These are phyloP conservation scores for Salix caprea DNA, from an alignment of 345 rosid species.

Conservation along the genomic window DNA sequence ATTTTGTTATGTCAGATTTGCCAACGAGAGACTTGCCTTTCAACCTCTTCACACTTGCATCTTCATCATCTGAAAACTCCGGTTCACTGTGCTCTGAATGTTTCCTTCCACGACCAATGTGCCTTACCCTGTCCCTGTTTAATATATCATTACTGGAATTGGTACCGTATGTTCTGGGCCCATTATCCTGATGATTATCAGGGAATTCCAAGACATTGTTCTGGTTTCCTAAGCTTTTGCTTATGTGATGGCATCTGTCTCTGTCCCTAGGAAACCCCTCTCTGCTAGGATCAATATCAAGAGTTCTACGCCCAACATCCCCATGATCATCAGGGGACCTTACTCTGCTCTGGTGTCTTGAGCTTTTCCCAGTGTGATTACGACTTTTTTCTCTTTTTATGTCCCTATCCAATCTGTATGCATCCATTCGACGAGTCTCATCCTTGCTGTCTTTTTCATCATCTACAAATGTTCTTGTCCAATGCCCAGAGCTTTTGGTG, in stretches of 20 bases:
- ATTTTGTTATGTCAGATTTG: slow-evolving; percentile 9
- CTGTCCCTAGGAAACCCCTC: slow-evolving; percentile 20
- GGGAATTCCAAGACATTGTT: slow-evolving; percentile 3
- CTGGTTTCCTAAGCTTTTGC: slow-evolving; percentile 18
- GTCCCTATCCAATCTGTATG: slow-evolving; percentile 13
- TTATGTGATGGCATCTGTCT: slow-evolving; percentile 19
- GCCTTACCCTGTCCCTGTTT: slow-evolving; percentile 23
- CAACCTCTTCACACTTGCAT: slow-evolving; percentile 3
- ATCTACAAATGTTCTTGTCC: neutral
- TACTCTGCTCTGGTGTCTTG: slow-evolving; percentile 23
- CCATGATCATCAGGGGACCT: slow-evolving; percentile 22
- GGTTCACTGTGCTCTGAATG: slow-evolving; percentile 7
- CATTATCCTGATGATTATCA: slow-evolving; percentile 12
- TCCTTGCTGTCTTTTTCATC: neutral
- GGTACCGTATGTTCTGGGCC: neutral
- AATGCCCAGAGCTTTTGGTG: slow-evolving; percentile 12
- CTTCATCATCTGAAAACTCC: slow-evolving; percentile 17
- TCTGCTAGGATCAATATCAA: slow-evolving; percentile 5
- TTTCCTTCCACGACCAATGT: slow-evolving; percentile 24
- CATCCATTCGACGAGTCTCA: slow-evolving; percentile 14
- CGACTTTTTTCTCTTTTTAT: slow-evolving; percentile 18
- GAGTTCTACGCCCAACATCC: slow-evolving; percentile 11
- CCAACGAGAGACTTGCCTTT: neutral
- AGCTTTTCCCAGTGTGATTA: slow-evolving; percentile 7
- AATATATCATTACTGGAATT: slow-evolving; percentile 23